Evolutionary conservation across 768 basidiomycete species (phyloP), one percentile per base, ranked within the genome.

Genomic region (Xerocomellus chrysenteron): DNA sequence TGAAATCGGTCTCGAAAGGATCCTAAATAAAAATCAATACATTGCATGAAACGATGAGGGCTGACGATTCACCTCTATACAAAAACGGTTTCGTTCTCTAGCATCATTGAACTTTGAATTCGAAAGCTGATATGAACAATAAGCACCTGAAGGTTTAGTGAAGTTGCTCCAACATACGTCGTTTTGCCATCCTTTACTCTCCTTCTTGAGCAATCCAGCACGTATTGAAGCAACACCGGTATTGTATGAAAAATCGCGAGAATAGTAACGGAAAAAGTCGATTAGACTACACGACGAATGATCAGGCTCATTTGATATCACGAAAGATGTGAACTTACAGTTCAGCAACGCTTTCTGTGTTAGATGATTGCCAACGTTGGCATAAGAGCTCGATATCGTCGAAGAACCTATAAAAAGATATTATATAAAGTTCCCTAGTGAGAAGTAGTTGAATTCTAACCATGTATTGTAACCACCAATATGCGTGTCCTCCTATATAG

Each of bases 261-360:
- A 87, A 76, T 89, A 99, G 73, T 94, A 98, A 64, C 90, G 89
- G 82, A 96, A 99, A 74, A 99, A 98, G 73, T 98, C 96, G 68
- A 97, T 92, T 73, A 99, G 77, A 67, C 94, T 97, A 37, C 26
- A 57, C n/a, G 62, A 39, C 52, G 10, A 33, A 32, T 35, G 47
- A 43, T 66, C 60, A 58, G 55, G 13, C 37, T 32, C 14, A 28
- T 33, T 26, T 36, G 37, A 43, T 33, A 42, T 14, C 17, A 51
- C 8, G 50, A 46, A 47, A 37, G 16, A 36, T 17, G 24, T 40
- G 43, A 36, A 79, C 87, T 59, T 66, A 93, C 92, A 99, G 76
- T 73, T 98, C 94, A 58, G 94, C 96, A 53, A 98, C 92, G 61
- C 82, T 87, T 65, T 99, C 94, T 51, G 82, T 83, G 72, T 98